Base-by-base conservation (phyloP, 768 basidiomycete species). In the Mycena floridula region DNA sequence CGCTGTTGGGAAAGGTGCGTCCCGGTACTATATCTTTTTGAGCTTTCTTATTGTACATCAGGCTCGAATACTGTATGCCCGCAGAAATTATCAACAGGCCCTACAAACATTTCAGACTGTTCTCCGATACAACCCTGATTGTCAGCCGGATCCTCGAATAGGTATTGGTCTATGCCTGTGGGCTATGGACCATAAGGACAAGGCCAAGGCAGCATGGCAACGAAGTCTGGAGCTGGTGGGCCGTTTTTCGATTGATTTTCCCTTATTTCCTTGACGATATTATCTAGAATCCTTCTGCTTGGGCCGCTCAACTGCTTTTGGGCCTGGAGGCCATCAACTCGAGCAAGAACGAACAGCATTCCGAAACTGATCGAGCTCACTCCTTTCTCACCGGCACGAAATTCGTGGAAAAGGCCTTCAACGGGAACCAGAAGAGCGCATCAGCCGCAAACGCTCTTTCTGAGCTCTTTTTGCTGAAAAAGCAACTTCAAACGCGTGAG, bases 151-250 rank as follows among this genome's bases (percentile, higher is more conserved):
- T 61, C 95, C 96, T 25, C 80, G 96, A 6, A 86, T 98, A 46
- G 96, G 96, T 15, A 90, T 98, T 30, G 96, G 96, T 7, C 67
- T 99, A 4, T 97, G 95, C 62, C 69, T 92, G 18, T 98, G 90
- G 91, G 80, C 87, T 4, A 69, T 96, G 66, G 87, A 87, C 47
- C 79, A 95, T 53, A 85, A 83, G 49, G 72, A 74, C 2, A 85
- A 83, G 52, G 96, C 95, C 0, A 83, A 81, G 51, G 76, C 76
- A 20, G 95, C 95, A 0, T 99, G 96, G 95, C 77, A 92, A 55
- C 74, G 94, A 25, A 89, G 89, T 52, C 59, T 90, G 43, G 88
- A 89, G 63, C 79, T 92, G 51, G 92, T 89, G 49, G 45, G 89
- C 73, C 16, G 32, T 24, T 38, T 20, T 8, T 36, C 40, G 21